These are phyloP conservation scores for Trichophyton rubrum DNA, from an alignment of 2,329 filamentous ascomycete species.

Conservation along the genomic window DNA sequence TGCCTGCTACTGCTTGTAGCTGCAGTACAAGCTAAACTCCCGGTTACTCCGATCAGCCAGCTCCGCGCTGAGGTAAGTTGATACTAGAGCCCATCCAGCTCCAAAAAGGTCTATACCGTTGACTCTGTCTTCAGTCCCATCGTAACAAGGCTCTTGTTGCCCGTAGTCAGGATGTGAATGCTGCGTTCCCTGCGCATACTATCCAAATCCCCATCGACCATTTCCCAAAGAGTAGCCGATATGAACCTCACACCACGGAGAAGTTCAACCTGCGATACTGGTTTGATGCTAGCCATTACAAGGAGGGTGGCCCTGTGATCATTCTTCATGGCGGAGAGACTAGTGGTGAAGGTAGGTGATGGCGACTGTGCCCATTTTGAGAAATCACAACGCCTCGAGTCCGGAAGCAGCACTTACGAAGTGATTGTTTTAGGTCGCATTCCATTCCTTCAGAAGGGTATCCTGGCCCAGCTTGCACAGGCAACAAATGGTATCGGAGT, in stretches of 20 bases:
- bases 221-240: constrained; percentile 66
- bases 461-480: constrained; percentile 56
- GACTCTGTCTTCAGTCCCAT: not conserved
- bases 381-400: not conserved
- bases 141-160: not conserved
- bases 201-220: constrained; percentile 57
- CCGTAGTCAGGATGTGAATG: constrained; percentile 11
- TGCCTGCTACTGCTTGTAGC: constrained; percentile 9
- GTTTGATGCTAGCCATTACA: constrained; percentile 67
- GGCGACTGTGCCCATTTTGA: not conserved
- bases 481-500: constrained; percentile 65
- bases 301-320: constrained; percentile 66
- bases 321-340: constrained; percentile 64
- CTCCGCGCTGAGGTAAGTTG: constrained; percentile 1
- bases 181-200: constrained; percentile 38
- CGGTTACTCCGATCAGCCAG: constrained; percentile 7
- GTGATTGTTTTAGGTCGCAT: constrained; percentile 42
- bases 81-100: not conserved
- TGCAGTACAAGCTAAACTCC: constrained; percentile 7
- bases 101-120: not conserved
- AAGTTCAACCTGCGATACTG: constrained; percentile 65
- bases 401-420: not conserved
- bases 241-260: constrained; percentile 61
- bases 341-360: constrained; percentile 26
- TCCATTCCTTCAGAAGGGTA: constrained; percentile 63